Evolutionary conservation across 1,284 basidiomycete genomes (phyloP), one percentile per base, ranked within the genome.

Genomic region (Fistulina hepatica): DNA sequence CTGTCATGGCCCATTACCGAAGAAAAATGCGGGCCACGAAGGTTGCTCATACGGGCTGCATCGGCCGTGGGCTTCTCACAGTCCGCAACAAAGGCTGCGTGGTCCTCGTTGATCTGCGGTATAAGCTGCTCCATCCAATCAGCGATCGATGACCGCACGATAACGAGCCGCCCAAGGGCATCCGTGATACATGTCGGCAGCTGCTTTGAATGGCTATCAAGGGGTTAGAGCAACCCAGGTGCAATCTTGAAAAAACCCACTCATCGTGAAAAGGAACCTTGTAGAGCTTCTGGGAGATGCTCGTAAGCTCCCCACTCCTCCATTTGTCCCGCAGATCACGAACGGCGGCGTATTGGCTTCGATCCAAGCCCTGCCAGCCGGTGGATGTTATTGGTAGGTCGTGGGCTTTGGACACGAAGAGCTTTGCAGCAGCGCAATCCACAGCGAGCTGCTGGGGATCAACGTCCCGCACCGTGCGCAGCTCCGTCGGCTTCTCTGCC

Each of bases 1-100:
- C 42, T 16, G 20, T 44, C 34, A 28, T 40, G 34, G 3, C 42
- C 42, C 34, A 35, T 21, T 13, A 40, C 37, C 4, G 39, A 36
- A 32, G 34, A 44, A 21, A 21, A 39, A 21, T 44, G 42, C 2
- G 15, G 9, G 11, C 42, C 42, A 3, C 34, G 7, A 2, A 23
- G 20, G 27, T 39, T 39, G 1, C 8, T 10, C 19, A 11, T 20
- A 28, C 32, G 37, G 15, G 37, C 40, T 11, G 6, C 31, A 20
- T 38, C 36, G 3, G 36, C 6, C 23, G 34, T 33, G 12, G 28
- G 22, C 3, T 27, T n/a, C 6, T 6, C n/a, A 16, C 27, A 30
- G 27, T 7, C n/a, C 17, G 7, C n/a, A n/a, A 30, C 6, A n/a
- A 30, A 30, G 7, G n/a, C n/a, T 6, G 6, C 6, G n/a, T n/a